Evolutionary conservation across 2,329 filamentous ascomycete genomes (phyloP), one percentile per base, ranked within the genome.

Genomic region (Setomelanomma holmii): DNA sequence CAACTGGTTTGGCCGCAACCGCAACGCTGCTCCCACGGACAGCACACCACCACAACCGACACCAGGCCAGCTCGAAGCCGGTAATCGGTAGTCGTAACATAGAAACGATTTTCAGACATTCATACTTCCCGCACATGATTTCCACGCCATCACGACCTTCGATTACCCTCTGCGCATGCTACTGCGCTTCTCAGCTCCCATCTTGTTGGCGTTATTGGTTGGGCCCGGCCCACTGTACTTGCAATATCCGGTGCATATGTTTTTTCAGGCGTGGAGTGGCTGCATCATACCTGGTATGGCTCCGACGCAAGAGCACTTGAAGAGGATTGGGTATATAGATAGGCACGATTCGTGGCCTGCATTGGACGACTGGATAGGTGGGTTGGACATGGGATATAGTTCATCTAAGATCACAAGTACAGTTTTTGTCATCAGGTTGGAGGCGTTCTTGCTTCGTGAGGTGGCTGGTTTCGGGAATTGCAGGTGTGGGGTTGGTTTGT

Each of bases 11-110:
- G 60, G 65, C 11, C 66, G 71, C 40, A 64, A 60, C 45, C 63
- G 68, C 42, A 47, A 58, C 22, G 57, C 55, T 38, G 55, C 53
- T 34, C 54, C 55, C 45, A 55, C 53, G n/a, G 58, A 65, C 21
- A 51, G 46, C 22, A 52, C 53, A 16, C 43, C 47, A 3, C 38
- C 61, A 8, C 64, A 67, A 35, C 63, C 68, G 21, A 74, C 72
- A 3, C 72, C 71, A n/a, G 58, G 55, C 35, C 72, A 75, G 56
- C 71, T 75, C 38, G 72, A 75, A 54, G 70, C 72, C 41, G 71
- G 69, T 35, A 69, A 63, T 44, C 66, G 71, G 62, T 72, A 61
- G 56, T 43, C 44, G 40, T 24, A 23, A 48, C 3, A 30, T 30
- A 30, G 41, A 14, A 36, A 5, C 7, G 33, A 22, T 33, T 20